These are phyloP conservation scores for Stephania yunnanensis DNA, from an alignment of 164 flowering plant genomes.

Conservation along the genomic window DNA sequence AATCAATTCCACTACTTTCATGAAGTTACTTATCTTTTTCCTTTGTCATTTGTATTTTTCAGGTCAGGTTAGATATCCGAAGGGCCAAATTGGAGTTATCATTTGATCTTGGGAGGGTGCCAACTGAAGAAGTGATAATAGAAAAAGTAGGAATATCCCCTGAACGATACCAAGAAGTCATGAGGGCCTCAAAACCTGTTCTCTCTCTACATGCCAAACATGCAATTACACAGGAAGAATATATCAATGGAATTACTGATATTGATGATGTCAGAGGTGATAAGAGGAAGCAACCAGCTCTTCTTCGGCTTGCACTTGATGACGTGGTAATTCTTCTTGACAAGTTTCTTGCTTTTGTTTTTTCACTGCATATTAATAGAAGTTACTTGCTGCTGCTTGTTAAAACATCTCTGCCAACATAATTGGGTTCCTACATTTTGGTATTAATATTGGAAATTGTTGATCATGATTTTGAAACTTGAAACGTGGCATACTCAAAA, in stretches of 20 bases:
- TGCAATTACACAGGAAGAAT: constrained; percentile 70
- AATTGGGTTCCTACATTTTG: neutral
- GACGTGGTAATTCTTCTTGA: constrained; percentile 70
- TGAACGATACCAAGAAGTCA: constrained; percentile 72
- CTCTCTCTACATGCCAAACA: constrained; percentile 75
- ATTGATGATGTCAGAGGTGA: constrained; percentile 68
- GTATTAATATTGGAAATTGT: neutral
- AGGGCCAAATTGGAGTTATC: constrained; percentile 56
- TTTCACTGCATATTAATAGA: no score
- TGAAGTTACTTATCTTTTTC: neutral
- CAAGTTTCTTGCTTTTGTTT: neutral
- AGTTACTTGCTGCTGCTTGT: neutral
- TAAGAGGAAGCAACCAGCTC: constrained; percentile 62
- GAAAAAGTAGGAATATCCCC: constrained; percentile 65
- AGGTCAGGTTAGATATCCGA: constrained; percentile 80
- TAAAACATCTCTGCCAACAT: neutral
- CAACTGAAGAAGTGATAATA: constrained; percentile 74
- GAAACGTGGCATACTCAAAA: neutral
- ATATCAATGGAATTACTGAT: constrained; percentile 63
- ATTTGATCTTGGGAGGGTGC: constrained; percentile 61
- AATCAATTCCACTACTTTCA: neutral
- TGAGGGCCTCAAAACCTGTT: constrained; percentile 67
- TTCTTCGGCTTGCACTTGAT: constrained; percentile 93
- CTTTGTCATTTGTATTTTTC: constrained; percentile 19
- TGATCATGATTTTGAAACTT: neutral